Evolutionary conservation across 2,329 filamentous ascomycete genomes (phyloP).

Genomic region (Cladosporium sp.): DNA sequence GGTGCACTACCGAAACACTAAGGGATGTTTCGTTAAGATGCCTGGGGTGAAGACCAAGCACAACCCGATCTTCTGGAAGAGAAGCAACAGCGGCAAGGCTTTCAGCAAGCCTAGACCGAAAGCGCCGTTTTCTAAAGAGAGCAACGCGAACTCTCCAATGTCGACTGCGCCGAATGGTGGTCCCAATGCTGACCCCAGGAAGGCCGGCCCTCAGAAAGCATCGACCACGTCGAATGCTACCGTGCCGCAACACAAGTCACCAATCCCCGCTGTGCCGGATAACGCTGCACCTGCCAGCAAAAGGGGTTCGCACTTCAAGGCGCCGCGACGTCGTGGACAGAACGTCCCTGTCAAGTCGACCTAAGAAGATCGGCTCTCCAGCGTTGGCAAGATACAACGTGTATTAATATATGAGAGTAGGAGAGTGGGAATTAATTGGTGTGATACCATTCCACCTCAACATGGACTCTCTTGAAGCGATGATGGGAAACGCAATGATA

Average conservation of each 20-base stretch:
- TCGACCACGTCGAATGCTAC: not conserved
- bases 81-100: not conserved
- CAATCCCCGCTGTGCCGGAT: not conserved
- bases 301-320: constrained; percentile 6
- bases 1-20: constrained; percentile 16
- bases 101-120: constrained; percentile 1
- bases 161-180: constrained; percentile 10
- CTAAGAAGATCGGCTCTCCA: not conserved
- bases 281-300: constrained; percentile 1
- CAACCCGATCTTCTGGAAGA: constrained; percentile 18
- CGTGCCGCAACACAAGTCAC: constrained; percentile 2
- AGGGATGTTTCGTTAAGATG: constrained; percentile 26
- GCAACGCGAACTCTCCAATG: not conserved
- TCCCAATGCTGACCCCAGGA: constrained; percentile 10
- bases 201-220: constrained; percentile 15
- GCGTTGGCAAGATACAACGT: not conserved
- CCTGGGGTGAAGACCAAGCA: constrained; percentile 23
- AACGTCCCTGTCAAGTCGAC: constrained; percentile 1
- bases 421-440: not conserved
- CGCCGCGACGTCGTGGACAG: not conserved
- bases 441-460: not conserved
- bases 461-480: not conserved
- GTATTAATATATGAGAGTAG: constrained; percentile 1
- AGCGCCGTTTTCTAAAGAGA: constrained; percentile 1
- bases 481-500: not conserved